Conservation (phyloP, 1,284 basidiomycete species). For the Coniferiporia weirii region DNA sequence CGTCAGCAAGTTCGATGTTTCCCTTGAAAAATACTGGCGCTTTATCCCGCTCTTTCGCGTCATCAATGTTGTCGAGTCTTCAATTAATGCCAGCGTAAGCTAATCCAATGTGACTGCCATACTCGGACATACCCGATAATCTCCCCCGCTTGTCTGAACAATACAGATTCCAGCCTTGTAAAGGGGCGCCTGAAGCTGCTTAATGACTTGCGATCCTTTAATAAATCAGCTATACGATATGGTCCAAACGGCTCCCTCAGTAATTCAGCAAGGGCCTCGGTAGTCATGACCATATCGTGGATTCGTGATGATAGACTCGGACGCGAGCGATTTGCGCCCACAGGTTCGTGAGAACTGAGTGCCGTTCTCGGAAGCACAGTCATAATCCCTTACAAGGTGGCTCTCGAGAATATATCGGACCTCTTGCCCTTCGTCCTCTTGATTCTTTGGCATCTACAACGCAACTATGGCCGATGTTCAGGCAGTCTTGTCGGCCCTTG, state of each 20-base stretch:
- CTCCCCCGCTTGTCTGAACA: constrained; percentile 2
- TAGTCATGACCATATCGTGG: neutral
- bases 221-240: neutral
- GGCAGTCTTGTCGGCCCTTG: constrained; percentile 65
- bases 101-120: neutral
- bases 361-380: neutral
- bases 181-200: neutral
- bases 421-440: neutral
- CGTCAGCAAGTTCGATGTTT: neutral
- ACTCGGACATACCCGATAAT: constrained; percentile 1
- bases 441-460: neutral
- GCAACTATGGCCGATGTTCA: constrained; percentile 58
- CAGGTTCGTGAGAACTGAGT: neutral
- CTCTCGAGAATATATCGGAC: neutral
- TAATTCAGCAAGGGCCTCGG: neutral
- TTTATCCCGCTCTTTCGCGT: neutral
- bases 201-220: neutral
- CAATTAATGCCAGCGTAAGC: neutral
- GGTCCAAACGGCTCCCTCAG: constrained; percentile 2
- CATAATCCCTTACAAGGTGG: no score
- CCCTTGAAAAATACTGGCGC: constrained; percentile 11
- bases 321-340: no score
- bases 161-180: neutral
- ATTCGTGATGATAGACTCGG: no score
- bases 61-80: constrained; percentile 10